Evolutionary conservation across 2,329 filamentous ascomycete genomes (phyloP).

Genomic region (Calonectria pteridis): DNA sequence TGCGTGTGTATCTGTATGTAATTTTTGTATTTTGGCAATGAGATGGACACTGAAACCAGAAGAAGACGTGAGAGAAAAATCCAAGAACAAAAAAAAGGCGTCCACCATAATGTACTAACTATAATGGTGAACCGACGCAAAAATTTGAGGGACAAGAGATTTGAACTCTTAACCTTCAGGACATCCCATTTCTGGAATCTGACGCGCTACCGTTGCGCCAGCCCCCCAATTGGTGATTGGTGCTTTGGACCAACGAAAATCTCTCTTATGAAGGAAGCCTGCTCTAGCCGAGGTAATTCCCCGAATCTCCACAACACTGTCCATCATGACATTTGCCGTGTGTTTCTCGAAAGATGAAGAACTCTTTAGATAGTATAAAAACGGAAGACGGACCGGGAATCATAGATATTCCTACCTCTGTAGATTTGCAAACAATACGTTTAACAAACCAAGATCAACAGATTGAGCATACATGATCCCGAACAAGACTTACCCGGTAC

Average conservation of each 20-base stretch:
- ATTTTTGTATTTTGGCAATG: neutral
- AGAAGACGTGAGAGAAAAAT: neutral
- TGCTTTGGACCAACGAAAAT: neutral
- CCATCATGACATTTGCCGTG: neutral
- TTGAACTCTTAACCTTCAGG: conserved; percentile 17
- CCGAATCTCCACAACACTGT: neutral
- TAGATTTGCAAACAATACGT: neutral
- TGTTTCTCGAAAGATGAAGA: neutral
- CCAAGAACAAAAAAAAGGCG: neutral
- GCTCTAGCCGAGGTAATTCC: neutral
- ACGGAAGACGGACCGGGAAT: neutral
- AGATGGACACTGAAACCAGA: neutral
- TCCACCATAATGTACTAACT: neutral
- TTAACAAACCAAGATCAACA: neutral
- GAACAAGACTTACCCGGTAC: neutral
- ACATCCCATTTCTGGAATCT: conserved; percentile 14
- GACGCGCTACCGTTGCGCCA: conserved; percentile 16
- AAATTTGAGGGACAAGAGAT: conserved; percentile 16
- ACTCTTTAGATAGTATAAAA: neutral
- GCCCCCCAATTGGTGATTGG: neutral
- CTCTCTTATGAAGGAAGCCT: neutral
- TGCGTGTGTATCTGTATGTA: neutral
- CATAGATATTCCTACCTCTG: neutral
- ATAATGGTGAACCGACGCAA: neutral
- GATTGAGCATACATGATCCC: neutral